A percentile compares a stretch with the other conserved stretches of the same genome.
Conservation (phyloP, 768 basidiomycete species). For the Pleurotus tuoliensis region DNA sequence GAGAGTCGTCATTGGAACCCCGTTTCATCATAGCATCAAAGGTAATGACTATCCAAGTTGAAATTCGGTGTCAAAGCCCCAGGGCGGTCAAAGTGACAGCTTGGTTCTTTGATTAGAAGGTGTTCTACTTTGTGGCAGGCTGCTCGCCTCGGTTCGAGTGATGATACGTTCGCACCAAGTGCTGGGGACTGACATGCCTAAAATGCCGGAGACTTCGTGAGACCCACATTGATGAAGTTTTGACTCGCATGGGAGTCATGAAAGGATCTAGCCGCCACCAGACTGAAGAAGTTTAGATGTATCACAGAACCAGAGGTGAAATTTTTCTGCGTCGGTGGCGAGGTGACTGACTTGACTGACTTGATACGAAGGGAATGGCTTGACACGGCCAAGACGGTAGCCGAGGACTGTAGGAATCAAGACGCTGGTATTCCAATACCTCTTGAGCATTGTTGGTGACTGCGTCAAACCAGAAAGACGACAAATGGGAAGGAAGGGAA, state of each 20-base stretch:
- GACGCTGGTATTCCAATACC: neutral
- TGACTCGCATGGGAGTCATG: neutral
- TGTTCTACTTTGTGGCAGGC: neutral
- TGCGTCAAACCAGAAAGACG: too few relatives aligned
- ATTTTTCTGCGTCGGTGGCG: too few relatives aligned
- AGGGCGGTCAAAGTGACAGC: too few relatives aligned
- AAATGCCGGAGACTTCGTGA: neutral
- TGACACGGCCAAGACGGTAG: too few relatives aligned
- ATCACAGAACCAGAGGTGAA: too few relatives aligned
- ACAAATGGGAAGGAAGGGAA: neutral
- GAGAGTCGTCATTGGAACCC: neutral
- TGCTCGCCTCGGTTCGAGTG: neutral
- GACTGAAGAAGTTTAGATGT: neutral
- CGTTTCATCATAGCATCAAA: constrained; percentile 8
- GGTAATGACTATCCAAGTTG: constrained; percentile 2
- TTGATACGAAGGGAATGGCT: too few relatives aligned
- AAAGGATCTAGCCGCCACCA: neutral
- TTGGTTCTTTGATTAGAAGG: too few relatives aligned
- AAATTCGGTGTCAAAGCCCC: too few relatives aligned
- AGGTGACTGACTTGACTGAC: too few relatives aligned
- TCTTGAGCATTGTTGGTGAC: neutral
- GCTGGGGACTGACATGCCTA: neutral
- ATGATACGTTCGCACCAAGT: neutral
- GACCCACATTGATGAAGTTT: neutral
- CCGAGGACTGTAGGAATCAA: neutral